These are phyloP conservation scores for Aureobasidium leucospermi DNA, from an alignment of 2,329 filamentous ascomycete species.

Conservation along the genomic window DNA sequence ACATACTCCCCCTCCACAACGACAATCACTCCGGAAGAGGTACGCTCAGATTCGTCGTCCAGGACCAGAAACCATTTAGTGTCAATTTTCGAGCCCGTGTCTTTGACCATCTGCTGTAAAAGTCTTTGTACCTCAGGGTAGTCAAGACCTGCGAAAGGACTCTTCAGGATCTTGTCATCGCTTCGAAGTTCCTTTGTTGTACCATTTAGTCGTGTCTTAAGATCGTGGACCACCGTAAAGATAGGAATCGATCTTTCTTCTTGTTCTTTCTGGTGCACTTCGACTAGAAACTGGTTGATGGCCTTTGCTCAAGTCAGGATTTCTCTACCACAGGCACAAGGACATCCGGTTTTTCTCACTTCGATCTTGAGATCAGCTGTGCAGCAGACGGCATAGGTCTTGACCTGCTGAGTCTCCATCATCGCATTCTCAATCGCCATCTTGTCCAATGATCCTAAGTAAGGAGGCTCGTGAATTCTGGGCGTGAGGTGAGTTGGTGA, in stretches of 20 bases:
- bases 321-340: no score
- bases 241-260: not conserved
- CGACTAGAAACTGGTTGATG: not conserved
- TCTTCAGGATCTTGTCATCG: not conserved
- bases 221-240: not conserved
- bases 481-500: no score
- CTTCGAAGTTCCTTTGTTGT: not conserved
- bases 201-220: not conserved
- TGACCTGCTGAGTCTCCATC: not conserved
- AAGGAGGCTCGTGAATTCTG: no score
- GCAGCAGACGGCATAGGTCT: not conserved
- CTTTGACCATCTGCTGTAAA: not conserved
- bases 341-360: not conserved
- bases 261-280: not conserved
- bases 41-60: not conserved
- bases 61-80: not conserved
- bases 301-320: not conserved
- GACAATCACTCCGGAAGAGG: not conserved
- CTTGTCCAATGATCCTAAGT: no score
- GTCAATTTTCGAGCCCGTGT: not conserved
- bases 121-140: not conserved
- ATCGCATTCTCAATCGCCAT: not conserved
- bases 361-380: not conserved
- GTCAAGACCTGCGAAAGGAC: not conserved
- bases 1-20: not conserved